Conservation (phyloP, 2,329 filamentous ascomycete genomes). For the Dactylellina sp. region DNA sequence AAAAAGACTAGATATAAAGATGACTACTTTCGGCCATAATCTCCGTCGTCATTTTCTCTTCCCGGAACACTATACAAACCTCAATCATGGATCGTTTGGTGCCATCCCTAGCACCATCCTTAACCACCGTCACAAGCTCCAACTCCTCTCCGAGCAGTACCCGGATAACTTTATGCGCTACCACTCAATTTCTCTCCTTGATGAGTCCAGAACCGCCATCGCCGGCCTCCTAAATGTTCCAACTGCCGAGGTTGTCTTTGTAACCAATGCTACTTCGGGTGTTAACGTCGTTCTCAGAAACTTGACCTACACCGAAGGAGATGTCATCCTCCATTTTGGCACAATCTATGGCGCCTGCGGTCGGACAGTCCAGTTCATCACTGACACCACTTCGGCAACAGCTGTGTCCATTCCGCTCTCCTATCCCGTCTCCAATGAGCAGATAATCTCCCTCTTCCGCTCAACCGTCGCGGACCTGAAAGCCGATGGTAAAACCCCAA, state of each 20-base stretch:
- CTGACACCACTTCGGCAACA: slow-evolving; percentile 72
- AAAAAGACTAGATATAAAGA: too few species aligned
- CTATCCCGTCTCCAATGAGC: slow-evolving; percentile 78
- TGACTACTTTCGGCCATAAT: slow-evolving; percentile 26
- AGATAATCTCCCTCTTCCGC: slow-evolving; percentile 73
- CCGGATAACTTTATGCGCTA: slow-evolving; percentile 84
- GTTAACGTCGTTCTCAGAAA: slow-evolving; percentile 84
- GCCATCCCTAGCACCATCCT: slow-evolving; percentile 75
- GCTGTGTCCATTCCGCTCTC: slow-evolving; percentile 70
- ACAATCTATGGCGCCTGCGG: slow-evolving; percentile 83
- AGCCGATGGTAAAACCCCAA: slow-evolving; percentile 72
- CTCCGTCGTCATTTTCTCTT: slow-evolving; percentile 50
- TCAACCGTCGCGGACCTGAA: slow-evolving; percentile 69
- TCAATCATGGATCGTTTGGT: slow-evolving; percentile 76
- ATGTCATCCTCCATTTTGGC: slow-evolving; percentile 82
- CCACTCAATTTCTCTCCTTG: slow-evolving; percentile 72
- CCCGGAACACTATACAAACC: slow-evolving; percentile 47
- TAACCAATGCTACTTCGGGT: slow-evolving; percentile 82
- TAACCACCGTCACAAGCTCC: slow-evolving; percentile 72
- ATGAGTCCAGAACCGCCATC: slow-evolving; percentile 73
- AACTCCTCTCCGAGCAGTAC: slow-evolving; percentile 74
- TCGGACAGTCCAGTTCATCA: slow-evolving; percentile 77
- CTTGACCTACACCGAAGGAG: slow-evolving; percentile 75
- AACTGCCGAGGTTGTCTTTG: slow-evolving; percentile 76
- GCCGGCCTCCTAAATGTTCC: slow-evolving; percentile 76